Evolutionary conservation across 75 land plant species (phyloP).

Genomic region (Selaginella tamariscina): DNA sequence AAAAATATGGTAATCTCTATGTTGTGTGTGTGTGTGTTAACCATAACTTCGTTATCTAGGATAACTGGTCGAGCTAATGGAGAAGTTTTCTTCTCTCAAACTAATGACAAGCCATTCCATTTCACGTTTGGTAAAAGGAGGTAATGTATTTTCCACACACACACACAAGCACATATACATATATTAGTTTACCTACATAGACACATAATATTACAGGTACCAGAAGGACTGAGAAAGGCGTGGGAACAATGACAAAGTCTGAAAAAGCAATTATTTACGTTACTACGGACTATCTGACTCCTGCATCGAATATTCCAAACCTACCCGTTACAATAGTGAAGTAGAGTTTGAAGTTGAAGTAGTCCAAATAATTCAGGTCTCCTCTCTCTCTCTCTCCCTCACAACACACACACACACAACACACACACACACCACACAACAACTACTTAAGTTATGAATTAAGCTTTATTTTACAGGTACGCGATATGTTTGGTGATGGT

Average conservation of each 20-base stretch:
- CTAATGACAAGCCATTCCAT: slow-evolving; percentile 51
- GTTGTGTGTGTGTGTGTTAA: slow-evolving; percentile 7
- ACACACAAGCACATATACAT: too few relatives aligned
- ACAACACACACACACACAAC: too few relatives aligned
- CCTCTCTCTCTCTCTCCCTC: too few relatives aligned
- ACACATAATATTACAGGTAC: slow-evolving; percentile 40
- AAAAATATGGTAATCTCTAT: slow-evolving; percentile 48
- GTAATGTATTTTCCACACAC: slow-evolving; percentile 33
- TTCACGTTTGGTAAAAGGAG: slow-evolving; percentile 83
- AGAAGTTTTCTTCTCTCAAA: slow-evolving; percentile 29
- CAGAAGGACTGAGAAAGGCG: slow-evolving; percentile 88
- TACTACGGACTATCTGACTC: slow-evolving; percentile 36
- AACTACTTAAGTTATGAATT: not conserved
- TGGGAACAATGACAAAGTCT: slow-evolving; percentile 73
- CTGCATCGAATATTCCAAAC: slow-evolving; percentile 32
- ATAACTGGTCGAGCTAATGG: not conserved
- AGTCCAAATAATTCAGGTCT: slow-evolving; percentile 88
- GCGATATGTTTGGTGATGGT: slow-evolving; percentile 95
- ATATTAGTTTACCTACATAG: not conserved
- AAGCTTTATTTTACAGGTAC: slow-evolving; percentile 37
- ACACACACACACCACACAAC: not conserved
- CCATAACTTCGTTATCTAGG: slow-evolving; percentile 4
- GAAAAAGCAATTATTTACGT: slow-evolving; percentile 81
- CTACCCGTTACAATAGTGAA: slow-evolving; percentile 33
- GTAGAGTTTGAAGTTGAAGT: slow-evolving; percentile 85